Conservation (phyloP, 2,329 filamentous ascomycete genomes). For the Venturia asperata region DNA sequence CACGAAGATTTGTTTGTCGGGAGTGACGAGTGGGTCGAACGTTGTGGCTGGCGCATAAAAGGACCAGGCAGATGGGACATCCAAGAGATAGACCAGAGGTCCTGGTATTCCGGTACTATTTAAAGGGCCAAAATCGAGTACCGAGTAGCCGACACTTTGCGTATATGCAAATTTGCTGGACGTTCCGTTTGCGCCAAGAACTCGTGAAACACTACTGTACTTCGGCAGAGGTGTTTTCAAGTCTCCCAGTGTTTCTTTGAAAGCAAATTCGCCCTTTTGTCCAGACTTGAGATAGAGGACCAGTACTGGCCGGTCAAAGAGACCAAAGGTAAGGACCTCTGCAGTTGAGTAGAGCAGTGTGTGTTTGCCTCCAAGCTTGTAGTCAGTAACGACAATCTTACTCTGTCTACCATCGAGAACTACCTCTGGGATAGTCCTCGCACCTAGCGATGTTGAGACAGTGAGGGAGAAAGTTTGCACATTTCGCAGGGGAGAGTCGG, state of each 20-base stretch:
- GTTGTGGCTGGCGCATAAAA: constrained; percentile 36
- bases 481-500: constrained; percentile 47
- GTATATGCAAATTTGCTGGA: constrained; percentile 34
- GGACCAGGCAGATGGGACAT: constrained; percentile 33
- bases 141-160: constrained; percentile 29
- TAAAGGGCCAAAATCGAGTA: constrained; percentile 35
- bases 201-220: not conserved
- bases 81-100: constrained; percentile 32
- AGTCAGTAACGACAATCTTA: constrained; percentile 51
- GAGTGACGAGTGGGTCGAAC: constrained; percentile 34
- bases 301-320: constrained; percentile 32
- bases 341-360: constrained; percentile 49
- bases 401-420: constrained; percentile 47
- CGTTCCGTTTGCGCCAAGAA: constrained; percentile 19
- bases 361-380: constrained; percentile 45
- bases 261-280: constrained; percentile 36
- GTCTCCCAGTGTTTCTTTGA: constrained; percentile 33
- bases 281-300: constrained; percentile 36
- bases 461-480: constrained; percentile 44
- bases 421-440: constrained; percentile 40
- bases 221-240: constrained; percentile 31
- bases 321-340: constrained; percentile 44
- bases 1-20: constrained; percentile 35
- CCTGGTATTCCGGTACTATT: constrained; percentile 41
- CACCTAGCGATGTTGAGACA: constrained; percentile 43